Base-by-base conservation (phyloP, 2,329 filamentous ascomycete species). In the Hymenoscyphus repandus region DNA sequence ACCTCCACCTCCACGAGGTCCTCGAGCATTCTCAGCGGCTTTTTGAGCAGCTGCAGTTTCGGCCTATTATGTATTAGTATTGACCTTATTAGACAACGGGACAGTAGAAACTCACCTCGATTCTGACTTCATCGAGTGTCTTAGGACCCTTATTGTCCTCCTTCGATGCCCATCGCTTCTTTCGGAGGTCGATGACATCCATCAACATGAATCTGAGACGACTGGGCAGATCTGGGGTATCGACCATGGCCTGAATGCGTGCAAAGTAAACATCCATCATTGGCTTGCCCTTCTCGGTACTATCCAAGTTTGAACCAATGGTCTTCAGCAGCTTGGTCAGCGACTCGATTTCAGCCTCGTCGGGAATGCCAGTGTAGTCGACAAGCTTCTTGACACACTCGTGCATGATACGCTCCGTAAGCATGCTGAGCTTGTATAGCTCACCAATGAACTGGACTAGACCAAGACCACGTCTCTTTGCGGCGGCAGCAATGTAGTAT, bases 391-490 rank as follows among this genome's bases (percentile, higher is more conserved):
- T 86, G 27, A 99, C 90, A 79, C 93, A 99, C 72, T 96, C 90
- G 75, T 99, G 92, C 93, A 99, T 99, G 73, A 99, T 99, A 69
- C 92, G 88, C 70, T 96, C 89, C 55, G 93, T 99, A 70, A 99
- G 80, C 93, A 99, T 99, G 68, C 87, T 85, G 54, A 99, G 83
- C 78, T 97, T 99, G 82, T 95, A 99, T 41, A 99, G 82, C 73
- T 99, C 93, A 75, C 93, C 93, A 67, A 99, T 99, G 74, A 99
- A 99, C 72, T 96, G 92, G 58, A 99, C 92, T 18, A 99, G 82
- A 85, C 93, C 93, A 58, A 99, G 87, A 73, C 93, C 93, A 70
- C 90, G 88, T 72, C 93, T 86, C 78, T 99, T 99, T 65, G 91
- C 91, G 51, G 92, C 91, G 45, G 91, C 92, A 37, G 90, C 92